Conservation (phyloP, 192 early-diverging fungal species). For the Coemansia asiatica region DNA sequence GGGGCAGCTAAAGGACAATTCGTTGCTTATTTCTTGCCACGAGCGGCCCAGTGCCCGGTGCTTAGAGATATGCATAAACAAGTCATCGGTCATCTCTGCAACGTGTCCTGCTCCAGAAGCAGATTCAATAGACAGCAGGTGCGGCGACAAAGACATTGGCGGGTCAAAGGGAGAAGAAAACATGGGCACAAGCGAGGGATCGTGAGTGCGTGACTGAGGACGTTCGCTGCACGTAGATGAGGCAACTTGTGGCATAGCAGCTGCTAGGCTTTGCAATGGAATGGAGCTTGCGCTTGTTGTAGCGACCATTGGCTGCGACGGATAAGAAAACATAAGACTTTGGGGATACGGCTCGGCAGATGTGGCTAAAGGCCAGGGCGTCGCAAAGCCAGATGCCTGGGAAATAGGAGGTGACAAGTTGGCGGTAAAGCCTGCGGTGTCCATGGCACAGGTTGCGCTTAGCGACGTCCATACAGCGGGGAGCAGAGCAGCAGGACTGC, state of each 20-base stretch:
- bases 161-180: constrained; percentile 7
- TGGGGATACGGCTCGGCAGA: background rate
- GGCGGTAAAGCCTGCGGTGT: background rate
- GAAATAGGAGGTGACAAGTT: background rate
- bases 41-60: background rate
- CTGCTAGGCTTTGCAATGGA: background rate
- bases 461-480: background rate
- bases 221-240: constrained; percentile 3
- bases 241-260: background rate
- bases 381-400: background rate
- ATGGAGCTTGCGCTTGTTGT: background rate
- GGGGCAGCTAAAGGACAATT: background rate
- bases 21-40: background rate
- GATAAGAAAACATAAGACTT: background rate
- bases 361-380: background rate
- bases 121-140: background rate
- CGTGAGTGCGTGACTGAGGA: constrained; percentile 1
- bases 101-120: background rate
- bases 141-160: background rate
- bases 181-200: constrained; percentile 5
- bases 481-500: background rate
- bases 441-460: background rate
- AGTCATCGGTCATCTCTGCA: background rate
- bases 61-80: background rate
- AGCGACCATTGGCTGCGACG: background rate